A percentile compares a stretch with the other conserved stretches of the same genome.
phyloP scores from a whole-genome alignment of 1,139 yeast genomes.

The Candida sp. region DNA sequence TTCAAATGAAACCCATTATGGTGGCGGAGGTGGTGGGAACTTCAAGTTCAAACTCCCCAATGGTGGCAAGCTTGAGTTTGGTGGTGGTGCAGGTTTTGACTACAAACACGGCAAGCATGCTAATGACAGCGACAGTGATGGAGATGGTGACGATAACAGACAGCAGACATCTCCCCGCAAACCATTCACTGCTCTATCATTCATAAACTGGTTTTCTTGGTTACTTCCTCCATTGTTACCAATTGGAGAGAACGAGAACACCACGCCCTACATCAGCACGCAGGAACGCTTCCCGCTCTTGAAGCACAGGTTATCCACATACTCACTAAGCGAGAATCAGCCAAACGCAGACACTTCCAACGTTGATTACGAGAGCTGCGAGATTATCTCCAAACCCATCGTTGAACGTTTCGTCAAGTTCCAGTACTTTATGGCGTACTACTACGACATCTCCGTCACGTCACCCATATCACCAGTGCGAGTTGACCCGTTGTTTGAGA shows the following conservation, averaged over 20 bases:
- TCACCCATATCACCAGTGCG: conserved; percentile 10
- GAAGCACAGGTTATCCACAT: conserved; percentile 13
- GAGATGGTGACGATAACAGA: conserved; percentile 2
- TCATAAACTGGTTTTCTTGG: conserved; percentile 27
- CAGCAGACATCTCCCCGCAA: neutral
- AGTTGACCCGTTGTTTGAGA: conserved; percentile 17
- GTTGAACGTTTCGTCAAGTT: conserved; percentile 18
- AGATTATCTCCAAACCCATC: neutral
- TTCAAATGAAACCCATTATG: conserved; percentile 20
- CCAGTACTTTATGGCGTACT: conserved; percentile 22
- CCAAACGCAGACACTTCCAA: neutral
- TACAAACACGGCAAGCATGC: conserved; percentile 18
- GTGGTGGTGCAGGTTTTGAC: conserved; percentile 34
- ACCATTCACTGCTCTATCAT: neutral
- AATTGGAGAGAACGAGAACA: conserved; percentile 7
- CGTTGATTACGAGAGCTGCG: conserved; percentile 3
- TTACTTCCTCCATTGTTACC: conserved; percentile 26
- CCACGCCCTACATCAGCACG: neutral
- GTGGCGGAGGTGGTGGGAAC: conserved; percentile 34
- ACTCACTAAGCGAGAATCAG: conserved; percentile 8
- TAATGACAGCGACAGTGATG: conserved; percentile 9
- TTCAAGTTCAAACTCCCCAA: conserved; percentile 25
- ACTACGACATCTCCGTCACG: conserved; percentile 19
- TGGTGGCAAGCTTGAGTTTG: conserved; percentile 27
- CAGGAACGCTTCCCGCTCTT: conserved; percentile 14